Conservation (phyloP, 108 stramenopile genomes). For the Skeletonema marinoi region DNA sequence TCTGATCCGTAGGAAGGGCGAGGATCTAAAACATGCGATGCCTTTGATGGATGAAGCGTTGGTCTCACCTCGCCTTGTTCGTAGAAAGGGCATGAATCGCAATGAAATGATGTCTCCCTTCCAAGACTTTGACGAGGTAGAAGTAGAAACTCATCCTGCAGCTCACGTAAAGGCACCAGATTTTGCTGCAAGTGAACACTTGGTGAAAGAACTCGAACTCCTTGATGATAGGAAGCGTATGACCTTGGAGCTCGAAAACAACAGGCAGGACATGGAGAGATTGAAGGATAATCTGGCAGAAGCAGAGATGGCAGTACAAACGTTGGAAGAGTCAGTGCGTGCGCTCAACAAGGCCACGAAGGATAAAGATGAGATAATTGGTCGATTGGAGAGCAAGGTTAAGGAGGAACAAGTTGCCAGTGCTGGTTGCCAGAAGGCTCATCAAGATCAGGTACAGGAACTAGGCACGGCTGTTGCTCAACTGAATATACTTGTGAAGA, state of each 20-base stretch:
- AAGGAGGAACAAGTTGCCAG: constrained; percentile 6
- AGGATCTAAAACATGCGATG: background rate
- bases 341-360: constrained; percentile 18
- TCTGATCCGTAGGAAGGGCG: background rate
- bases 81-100: background rate
- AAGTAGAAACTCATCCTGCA: background rate
- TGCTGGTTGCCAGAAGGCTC: constrained; percentile 8
- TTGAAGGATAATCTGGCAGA: constrained; percentile 19
- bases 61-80: background rate
- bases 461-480: constrained; percentile 2
- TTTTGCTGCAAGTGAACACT: background rate
- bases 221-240: background rate
- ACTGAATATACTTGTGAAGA: constrained; percentile 7
- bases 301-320: constrained; percentile 16
- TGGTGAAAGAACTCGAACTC: background rate
- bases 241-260: background rate
- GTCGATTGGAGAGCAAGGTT: constrained; percentile 11
- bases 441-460: constrained; percentile 1
- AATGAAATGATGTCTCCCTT: background rate
- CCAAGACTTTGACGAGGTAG: background rate
- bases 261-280: background rate
- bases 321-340: constrained; percentile 29
- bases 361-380: constrained; percentile 27
- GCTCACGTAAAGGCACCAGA: background rate
- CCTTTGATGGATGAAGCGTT: background rate